phyloP scores from a whole-genome alignment of 352 stramenopile species.

The Nothophytophthora sp. region DNA sequence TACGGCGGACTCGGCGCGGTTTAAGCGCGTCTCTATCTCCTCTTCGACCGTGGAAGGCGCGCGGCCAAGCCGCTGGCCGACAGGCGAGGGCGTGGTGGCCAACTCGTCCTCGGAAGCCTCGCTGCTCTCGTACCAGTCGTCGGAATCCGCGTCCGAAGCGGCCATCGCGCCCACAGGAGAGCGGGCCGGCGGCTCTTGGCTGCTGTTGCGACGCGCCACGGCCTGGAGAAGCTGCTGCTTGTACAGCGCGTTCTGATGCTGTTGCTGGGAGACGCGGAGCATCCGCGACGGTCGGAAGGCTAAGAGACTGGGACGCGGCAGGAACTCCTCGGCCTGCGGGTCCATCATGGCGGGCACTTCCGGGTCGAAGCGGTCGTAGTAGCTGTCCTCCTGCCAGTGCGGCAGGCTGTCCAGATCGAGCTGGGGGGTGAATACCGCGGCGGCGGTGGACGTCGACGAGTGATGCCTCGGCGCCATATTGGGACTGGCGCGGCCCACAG shows the following conservation, averaged over 20 bases:
- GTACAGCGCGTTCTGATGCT: constrained; percentile 43
- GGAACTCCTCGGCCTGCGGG: constrained; percentile 17
- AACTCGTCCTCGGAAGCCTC: constrained; percentile 25
- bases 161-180: constrained; percentile 2
- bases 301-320: constrained; percentile 43
- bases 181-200: constrained; percentile 2
- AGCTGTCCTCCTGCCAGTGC: constrained; percentile 19
- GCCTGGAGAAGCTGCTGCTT: constrained; percentile 40
- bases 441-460: constrained; percentile 21
- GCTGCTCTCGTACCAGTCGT: constrained; percentile 37
- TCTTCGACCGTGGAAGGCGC: constrained; percentile 19
- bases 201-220: constrained; percentile 15
- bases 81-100: constrained; percentile 14
- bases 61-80: neutral
- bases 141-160: constrained; percentile 20
- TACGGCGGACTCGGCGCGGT: constrained; percentile 24
- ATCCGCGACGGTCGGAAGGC: constrained; percentile 51
- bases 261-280: constrained; percentile 46
- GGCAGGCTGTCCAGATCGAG: constrained; percentile 2
- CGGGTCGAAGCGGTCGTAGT: constrained; percentile 29
- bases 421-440: constrained; percentile 21
- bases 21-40: constrained; percentile 33
- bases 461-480: constrained; percentile 26
- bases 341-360: constrained; percentile 45
- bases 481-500: constrained; percentile 16